A percentile compares a stretch with the other conserved stretches of the same genome.
Evolutionary conservation across 768 basidiomycete genomes (phyloP).

Genomic region (Tricholomella constricta): DNA sequence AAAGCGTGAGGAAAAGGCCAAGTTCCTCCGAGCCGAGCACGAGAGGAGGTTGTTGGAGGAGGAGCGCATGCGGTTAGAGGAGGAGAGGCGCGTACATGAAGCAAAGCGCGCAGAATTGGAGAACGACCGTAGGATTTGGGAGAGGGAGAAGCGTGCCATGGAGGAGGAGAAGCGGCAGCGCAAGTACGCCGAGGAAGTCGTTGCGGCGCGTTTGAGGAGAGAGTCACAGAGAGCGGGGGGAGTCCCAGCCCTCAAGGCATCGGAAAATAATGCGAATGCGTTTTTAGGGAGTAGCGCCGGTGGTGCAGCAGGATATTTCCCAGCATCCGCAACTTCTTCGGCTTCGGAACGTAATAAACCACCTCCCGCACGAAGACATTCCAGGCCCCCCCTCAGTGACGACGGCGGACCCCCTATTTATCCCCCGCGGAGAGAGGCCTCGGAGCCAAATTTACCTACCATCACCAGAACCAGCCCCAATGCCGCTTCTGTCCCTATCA

Average conservation of each 20-base stretch:
- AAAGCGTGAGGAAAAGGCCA: conserved; percentile 72
- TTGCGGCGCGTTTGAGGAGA: conserved; percentile 59
- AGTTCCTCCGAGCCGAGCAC: conserved; percentile 62
- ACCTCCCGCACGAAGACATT: conserved; percentile 37
- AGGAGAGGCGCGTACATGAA: conserved; percentile 45
- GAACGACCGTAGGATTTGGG: conserved; percentile 49
- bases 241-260: conserved; percentile 26
- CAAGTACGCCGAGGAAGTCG: conserved; percentile 59
- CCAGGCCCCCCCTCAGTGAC: conserved; percentile 39
- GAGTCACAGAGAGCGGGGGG: conserved; percentile 58
- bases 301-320: conserved; percentile 31
- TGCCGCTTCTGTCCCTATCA: conserved; percentile 33
- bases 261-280: conserved; percentile 20
- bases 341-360: conserved; percentile 45
- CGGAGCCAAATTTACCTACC: conserved; percentile 43
- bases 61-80: conserved; percentile 47
- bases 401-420: conserved; percentile 13
- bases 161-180: conserved; percentile 58
- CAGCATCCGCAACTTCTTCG: conserved; percentile 41
- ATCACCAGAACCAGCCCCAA: conserved; percentile 23
- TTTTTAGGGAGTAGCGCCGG: conserved; percentile 14
- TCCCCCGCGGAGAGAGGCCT: conserved; percentile 46
- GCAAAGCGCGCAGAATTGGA: conserved; percentile 50
- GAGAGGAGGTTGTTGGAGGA: conserved; percentile 52
- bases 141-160: conserved; percentile 47